These are phyloP conservation scores for Tetrahymena malaccensis DNA, from an alignment of 73 alveolate genomes.

Conservation along the genomic window DNA sequence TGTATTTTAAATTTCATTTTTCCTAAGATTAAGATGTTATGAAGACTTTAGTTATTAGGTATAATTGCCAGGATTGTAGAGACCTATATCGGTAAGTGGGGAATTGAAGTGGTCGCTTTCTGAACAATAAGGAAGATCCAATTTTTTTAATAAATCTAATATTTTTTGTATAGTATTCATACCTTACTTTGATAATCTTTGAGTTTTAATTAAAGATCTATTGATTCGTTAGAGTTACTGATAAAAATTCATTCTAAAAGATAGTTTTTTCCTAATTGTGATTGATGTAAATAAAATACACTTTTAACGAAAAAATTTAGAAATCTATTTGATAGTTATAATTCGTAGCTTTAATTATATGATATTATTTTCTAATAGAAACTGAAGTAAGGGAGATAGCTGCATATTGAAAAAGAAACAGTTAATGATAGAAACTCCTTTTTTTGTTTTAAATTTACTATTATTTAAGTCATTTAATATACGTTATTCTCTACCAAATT, in stretches of 20 bases:
- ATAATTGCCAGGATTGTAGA: neutral
- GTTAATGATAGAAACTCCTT: too few relatives aligned
- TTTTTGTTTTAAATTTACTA: too few relatives aligned
- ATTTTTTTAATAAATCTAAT: neutral
- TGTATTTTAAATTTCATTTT: neutral
- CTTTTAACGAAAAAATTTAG: neutral
- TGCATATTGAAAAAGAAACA: too few relatives aligned
- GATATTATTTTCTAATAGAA: too few relatives aligned
- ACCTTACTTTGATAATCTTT: neutral
- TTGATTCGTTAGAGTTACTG: neutral
- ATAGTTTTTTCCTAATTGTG: neutral
- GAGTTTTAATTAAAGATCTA: neutral
- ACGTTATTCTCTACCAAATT: too few relatives aligned
- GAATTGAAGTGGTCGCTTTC: neutral
- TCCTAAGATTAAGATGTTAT: neutral
- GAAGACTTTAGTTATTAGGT: neutral
- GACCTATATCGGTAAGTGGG: neutral
- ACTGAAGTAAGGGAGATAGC: neutral
- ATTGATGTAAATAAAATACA: too few relatives aligned
- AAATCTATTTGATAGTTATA: neutral
- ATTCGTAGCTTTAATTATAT: too few relatives aligned
- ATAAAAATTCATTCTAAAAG: neutral
- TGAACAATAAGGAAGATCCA: neutral
- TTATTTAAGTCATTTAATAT: too few relatives aligned
- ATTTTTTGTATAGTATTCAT: neutral